Percentiles rank a stretch among this genome's conserved stretches.
Evolutionary conservation across 192 early-diverging fungal genomes (phyloP).

Genomic region (Entomortierella chlamydospora): DNA sequence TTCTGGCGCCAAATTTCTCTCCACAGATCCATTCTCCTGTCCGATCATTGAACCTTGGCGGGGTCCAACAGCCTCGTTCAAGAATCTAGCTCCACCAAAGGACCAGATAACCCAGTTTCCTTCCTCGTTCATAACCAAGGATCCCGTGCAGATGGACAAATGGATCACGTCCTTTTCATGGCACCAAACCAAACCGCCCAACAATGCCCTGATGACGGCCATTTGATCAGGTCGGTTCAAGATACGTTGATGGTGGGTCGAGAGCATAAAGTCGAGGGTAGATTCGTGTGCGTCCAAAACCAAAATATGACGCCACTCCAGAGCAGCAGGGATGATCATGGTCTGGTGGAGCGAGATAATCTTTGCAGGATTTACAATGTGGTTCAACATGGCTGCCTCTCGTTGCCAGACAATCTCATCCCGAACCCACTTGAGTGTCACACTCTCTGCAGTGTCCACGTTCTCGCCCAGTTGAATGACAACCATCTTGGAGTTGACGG

Average conservation of each 20-base stretch:
- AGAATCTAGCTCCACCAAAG: constrained; percentile 50
- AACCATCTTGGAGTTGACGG: constrained; percentile 41
- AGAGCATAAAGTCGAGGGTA: constrained; percentile 43
- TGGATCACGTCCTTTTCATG: constrained; percentile 55
- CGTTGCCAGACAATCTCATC: constrained; percentile 55
- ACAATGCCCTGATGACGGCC: constrained; percentile 29
- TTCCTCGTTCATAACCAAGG: constrained; percentile 46
- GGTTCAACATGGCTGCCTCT: constrained; percentile 55
- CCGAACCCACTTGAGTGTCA: constrained; percentile 53
- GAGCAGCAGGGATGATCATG: constrained; percentile 53
- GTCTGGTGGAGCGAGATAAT: constrained; percentile 51
- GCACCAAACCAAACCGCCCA: constrained; percentile 49
- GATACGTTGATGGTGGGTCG: constrained; percentile 18
- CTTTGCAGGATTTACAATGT: constrained; percentile 52
- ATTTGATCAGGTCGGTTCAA: constrained; percentile 30
- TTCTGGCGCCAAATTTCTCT: constrained; percentile 43
- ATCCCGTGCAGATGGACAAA: constrained; percentile 50
- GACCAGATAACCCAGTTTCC: constrained; percentile 53
- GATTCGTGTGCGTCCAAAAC: constrained; percentile 49
- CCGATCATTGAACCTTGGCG: constrained; percentile 41
- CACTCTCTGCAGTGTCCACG: constrained; percentile 49
- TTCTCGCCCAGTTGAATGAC: constrained; percentile 53
- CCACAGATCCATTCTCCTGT: constrained; percentile 39
- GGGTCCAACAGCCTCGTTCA: constrained; percentile 51
- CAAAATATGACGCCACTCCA: constrained; percentile 52